phyloP scores from a whole-genome alignment of 768 basidiomycete species.

The Amanita inopinata region DNA sequence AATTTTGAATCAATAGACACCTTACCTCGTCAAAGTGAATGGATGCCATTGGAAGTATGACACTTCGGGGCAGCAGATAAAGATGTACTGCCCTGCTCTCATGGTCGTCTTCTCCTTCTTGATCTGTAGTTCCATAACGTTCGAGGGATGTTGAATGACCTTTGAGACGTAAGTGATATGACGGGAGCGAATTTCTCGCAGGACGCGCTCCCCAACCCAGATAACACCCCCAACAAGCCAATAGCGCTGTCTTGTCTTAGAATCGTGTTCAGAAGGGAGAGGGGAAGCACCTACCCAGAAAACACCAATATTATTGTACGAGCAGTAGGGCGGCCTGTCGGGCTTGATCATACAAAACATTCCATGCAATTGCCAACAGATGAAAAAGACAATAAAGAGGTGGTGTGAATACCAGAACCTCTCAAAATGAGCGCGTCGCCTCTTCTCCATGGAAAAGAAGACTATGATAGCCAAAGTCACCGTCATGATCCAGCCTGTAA shows the following conservation, averaged over 20 bases:
- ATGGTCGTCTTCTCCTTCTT: constrained; percentile 88
- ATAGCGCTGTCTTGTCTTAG: too few species aligned
- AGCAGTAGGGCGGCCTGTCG: constrained; percentile 82
- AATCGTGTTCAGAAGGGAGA: too few species aligned
- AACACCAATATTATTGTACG: constrained; percentile 76
- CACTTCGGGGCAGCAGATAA: constrained; percentile 83
- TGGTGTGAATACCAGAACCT: constrained; percentile 86
- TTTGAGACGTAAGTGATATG: constrained; percentile 91
- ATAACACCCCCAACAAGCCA: constrained; percentile 84
- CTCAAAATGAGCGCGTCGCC: constrained; percentile 71
- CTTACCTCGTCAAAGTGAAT: constrained; percentile 82
- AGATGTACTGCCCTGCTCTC: constrained; percentile 89
- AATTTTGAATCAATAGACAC: constrained; percentile 8
- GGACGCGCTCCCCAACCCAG: constrained; percentile 80
- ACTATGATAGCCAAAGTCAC: constrained; percentile 67
- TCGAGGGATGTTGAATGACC: constrained; percentile 91
- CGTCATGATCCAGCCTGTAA: constrained; percentile 88
- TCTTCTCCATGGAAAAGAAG: constrained; percentile 78
- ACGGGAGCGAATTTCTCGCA: constrained; percentile 86
- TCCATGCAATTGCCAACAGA: constrained; percentile 90
- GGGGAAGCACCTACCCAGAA: constrained; percentile 69
- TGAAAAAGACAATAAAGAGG: constrained; percentile 88
- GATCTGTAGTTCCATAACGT: constrained; percentile 92
- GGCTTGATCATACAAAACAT: constrained; percentile 97
- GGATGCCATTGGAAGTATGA: constrained; percentile 98